These are phyloP conservation scores for Elsinoe ampelina DNA, from an alignment of 2,329 filamentous ascomycete species.

Conservation along the genomic window DNA sequence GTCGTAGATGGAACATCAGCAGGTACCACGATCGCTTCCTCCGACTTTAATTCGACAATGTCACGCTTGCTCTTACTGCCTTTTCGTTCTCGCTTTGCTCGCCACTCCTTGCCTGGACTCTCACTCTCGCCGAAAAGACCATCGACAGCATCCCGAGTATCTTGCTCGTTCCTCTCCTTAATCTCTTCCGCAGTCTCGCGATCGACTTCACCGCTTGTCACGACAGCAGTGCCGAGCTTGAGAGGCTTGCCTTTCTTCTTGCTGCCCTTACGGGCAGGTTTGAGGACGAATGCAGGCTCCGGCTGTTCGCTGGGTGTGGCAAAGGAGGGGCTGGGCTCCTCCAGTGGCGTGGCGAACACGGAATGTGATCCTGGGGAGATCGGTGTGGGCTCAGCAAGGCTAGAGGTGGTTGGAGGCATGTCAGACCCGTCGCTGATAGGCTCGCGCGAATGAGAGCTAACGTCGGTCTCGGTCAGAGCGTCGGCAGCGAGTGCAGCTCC, in stretches of 20 bases:
- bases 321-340: background rate
- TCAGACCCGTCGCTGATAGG: background rate
- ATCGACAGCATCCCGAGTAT: constrained; percentile 24
- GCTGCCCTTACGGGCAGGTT: constrained; percentile 23
- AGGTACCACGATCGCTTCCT: background rate
- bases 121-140: constrained; percentile 20
- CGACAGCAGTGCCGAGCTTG: constrained; percentile 21
- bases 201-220: constrained; percentile 12
- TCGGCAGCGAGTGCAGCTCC: background rate
- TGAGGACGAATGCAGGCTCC: constrained; percentile 7
- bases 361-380: background rate
- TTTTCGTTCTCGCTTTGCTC: background rate
- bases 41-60: background rate
- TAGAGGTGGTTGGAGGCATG: background rate
- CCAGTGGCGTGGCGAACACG: constrained; percentile 7
- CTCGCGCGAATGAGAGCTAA: background rate
- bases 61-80: background rate
- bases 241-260: constrained; percentile 25
- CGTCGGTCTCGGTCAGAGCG: background rate
- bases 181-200: constrained; percentile 22
- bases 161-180: constrained; percentile 20
- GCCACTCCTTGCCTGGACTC: constrained; percentile 1
- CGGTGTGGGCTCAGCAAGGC: background rate
- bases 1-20: background rate
- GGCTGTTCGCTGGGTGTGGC: background rate